A percentile compares a stretch with the other conserved stretches of the same genome.
These are phyloP conservation scores for Collariella sp. DNA, from an alignment of 495 filamentous ascomycete species.

Conservation along the genomic window DNA sequence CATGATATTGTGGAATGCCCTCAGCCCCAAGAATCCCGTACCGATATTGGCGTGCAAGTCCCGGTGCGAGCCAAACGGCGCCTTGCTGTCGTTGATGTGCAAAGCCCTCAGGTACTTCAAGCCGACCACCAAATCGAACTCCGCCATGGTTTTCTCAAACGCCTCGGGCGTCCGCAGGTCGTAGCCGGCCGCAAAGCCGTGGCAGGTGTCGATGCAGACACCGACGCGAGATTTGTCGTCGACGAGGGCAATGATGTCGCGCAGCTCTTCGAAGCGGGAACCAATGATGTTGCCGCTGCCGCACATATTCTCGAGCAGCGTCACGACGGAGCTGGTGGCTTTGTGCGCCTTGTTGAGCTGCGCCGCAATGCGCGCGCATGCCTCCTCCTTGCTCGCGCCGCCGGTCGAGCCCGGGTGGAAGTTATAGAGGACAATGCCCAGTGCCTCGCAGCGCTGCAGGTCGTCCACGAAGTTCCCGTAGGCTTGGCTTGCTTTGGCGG, in stretches of 20 bases:
- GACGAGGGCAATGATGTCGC: constrained; percentile 69
- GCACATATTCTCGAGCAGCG: constrained; percentile 92
- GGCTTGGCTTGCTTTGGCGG: constrained; percentile 72
- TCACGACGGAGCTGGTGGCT: constrained; percentile 64
- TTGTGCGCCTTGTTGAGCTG: constrained; percentile 73
- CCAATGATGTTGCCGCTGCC: constrained; percentile 84
- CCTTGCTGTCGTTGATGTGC: constrained; percentile 91
- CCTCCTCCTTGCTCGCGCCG: constrained; percentile 52
- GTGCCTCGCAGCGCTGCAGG: constrained; percentile 73
- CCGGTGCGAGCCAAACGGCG: constrained; percentile 64
- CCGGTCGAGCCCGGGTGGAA: constrained; percentile 88
- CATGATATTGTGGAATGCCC: constrained; percentile 84
- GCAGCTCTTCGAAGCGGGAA: constrained; percentile 71
- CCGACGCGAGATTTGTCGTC: constrained; percentile 81
- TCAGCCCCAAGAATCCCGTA: constrained; percentile 79
- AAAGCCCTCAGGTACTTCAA: constrained; percentile 71
- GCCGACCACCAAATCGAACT: constrained; percentile 77
- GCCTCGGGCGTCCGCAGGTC: constrained; percentile 70
- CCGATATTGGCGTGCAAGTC: constrained; percentile 95
- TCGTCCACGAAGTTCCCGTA: constrained; percentile 85
- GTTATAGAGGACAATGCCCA: constrained; percentile 88
- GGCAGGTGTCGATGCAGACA: constrained; percentile 94
- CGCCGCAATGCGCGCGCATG: constrained; percentile 67
- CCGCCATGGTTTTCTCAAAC: constrained; percentile 59
- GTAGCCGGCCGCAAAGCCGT: constrained; percentile 87